A percentile compares a stretch with the other conserved stretches of the same genome.
Evolutionary conservation across 2,329 filamentous ascomycete species (phyloP).

Genomic region (Chaetomium globosum): DNA sequence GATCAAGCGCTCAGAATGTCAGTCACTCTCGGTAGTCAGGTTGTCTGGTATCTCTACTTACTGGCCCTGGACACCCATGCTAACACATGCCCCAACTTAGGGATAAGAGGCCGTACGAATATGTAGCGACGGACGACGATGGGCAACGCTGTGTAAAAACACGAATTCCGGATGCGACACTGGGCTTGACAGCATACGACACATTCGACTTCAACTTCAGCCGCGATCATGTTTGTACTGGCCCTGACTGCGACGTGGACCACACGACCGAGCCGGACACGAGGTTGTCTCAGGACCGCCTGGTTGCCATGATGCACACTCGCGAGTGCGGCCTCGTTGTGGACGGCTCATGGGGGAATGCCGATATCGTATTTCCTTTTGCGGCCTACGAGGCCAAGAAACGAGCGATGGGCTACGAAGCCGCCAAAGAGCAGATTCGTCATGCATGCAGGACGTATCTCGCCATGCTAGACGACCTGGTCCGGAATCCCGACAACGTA

Average conservation of each 20-base stretch:
- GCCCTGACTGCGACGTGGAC: constrained; percentile 2
- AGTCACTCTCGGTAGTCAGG: not conserved
- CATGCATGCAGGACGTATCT: constrained; percentile 7
- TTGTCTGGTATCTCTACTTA: too few relatives aligned
- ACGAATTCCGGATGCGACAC: constrained; percentile 10
- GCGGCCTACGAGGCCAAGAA: constrained; percentile 15
- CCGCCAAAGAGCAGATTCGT: constrained; percentile 1
- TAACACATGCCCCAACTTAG: not conserved
- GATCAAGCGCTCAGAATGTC: constrained; percentile 9
- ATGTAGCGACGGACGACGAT: not conserved
- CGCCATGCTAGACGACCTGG: constrained; percentile 19
- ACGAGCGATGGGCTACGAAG: not conserved
- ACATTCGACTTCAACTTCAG: not conserved
- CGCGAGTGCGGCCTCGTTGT: constrained; percentile 8
- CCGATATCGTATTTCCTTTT: constrained; percentile 12
- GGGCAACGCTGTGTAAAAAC: not conserved
- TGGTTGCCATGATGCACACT: constrained; percentile 11
- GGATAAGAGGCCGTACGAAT: constrained; percentile 11
- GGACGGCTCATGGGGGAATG: constrained; percentile 13
- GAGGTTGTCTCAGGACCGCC: constrained; percentile 1
- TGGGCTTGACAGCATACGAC: constrained; percentile 12
- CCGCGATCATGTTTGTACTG: not conserved
- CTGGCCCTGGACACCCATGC: not conserved
- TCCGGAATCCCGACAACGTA: constrained; percentile 13
- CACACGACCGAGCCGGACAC: constrained; percentile 1